phyloP scores from a whole-genome alignment of 208 protist genomes.

The Leishmania amazonensis region DNA sequence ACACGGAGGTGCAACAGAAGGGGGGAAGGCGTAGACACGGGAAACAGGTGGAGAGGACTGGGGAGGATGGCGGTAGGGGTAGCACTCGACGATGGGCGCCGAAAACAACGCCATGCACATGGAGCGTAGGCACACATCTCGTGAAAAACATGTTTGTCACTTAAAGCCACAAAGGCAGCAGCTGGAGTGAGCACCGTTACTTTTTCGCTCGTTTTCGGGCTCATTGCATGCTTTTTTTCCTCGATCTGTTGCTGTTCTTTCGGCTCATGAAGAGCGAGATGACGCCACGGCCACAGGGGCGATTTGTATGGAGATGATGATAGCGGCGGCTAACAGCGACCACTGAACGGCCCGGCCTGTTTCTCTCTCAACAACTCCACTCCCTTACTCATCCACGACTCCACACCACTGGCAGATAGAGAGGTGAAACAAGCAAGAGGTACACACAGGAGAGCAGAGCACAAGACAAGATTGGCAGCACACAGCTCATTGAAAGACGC shows the following conservation, averaged over 20 bases:
- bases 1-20: no score
- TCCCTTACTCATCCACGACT: neutral
- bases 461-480: neutral
- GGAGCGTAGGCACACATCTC: neutral
- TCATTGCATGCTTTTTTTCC: neutral
- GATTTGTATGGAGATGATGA: neutral
- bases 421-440: neutral
- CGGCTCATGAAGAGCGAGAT: neutral
- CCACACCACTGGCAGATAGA: neutral
- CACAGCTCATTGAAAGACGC: neutral
- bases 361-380: neutral
- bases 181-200: neutral
- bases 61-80: neutral
- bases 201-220: neutral
- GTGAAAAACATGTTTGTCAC: neutral
- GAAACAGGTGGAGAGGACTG: neutral
- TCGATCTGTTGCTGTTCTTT: neutral
- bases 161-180: neutral
- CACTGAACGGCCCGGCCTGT: neutral
- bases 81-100: neutral
- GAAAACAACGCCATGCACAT: neutral
- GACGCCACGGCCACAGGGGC: neutral
- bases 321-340: neutral
- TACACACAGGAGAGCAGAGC: neutral
- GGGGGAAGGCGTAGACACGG: neutral